Evolutionary conservation across 331 rosid genomes (phyloP).

Genomic region (Rosa hybrid): DNA sequence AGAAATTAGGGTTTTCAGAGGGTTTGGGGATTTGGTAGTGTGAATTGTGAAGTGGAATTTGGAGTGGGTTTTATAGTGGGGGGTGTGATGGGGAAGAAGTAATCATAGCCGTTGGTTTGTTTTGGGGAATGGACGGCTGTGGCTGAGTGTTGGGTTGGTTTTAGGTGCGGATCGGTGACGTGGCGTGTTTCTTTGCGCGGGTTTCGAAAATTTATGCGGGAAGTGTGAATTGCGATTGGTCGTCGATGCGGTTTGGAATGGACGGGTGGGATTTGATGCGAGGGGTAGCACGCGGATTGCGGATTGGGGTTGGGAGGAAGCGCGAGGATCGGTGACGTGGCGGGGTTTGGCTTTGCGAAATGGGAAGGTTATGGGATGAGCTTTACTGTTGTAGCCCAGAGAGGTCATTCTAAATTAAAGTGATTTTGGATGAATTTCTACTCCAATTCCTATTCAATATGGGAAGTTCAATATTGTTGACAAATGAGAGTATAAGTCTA

Average conservation of each 20-base stretch:
- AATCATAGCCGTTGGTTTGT: conserved; percentile 24
- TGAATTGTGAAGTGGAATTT: fast-evolving
- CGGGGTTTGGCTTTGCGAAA: not conserved
- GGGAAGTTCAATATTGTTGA: too few relatives aligned
- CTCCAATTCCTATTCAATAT: too few relatives aligned
- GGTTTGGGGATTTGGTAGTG: not conserved
- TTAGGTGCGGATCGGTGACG: conserved; percentile 49
- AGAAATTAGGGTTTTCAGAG: not conserved
- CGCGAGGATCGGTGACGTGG: conserved; percentile 35
- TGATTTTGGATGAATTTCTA: too few relatives aligned
- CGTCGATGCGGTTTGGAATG: not conserved
- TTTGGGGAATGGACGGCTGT: conserved; percentile 28
- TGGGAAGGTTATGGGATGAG: too few relatives aligned
- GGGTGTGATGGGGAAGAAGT: not conserved
- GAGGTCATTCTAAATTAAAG: too few relatives aligned
- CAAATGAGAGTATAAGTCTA: too few relatives aligned
- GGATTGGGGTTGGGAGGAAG: conserved; percentile 14
- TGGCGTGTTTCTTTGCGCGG: conserved; percentile 22
- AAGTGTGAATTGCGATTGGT: not conserved
- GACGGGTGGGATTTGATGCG: conserved; percentile 14
- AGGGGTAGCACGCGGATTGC: not conserved
- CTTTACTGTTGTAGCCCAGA: too few relatives aligned
- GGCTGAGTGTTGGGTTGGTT: not conserved
- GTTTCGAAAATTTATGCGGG: conserved; percentile 1
- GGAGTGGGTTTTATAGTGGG: conserved; percentile 10